A percentile compares a stretch with the other conserved stretches of the same genome.
phyloP scores from a whole-genome alignment of 108 stramenopile genomes.

The Phaeodactylum tricornutum region DNA sequence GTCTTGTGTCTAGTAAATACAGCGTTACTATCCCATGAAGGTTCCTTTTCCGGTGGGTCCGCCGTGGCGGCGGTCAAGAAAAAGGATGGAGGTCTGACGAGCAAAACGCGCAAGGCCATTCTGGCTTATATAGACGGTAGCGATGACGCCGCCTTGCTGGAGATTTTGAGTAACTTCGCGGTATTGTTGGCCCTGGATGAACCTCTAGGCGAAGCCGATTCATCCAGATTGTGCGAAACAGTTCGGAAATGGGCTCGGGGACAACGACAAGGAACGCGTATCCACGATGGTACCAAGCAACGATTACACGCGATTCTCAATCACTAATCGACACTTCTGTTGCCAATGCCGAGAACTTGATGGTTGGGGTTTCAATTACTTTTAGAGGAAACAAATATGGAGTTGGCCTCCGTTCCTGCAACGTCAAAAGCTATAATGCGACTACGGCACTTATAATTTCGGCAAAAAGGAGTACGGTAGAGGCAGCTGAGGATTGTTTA shows the following conservation, averaged over 20 bases:
- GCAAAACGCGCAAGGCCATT: conserved; percentile 64
- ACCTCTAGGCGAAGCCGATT: conserved; percentile 37
- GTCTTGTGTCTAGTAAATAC: conserved; percentile 77
- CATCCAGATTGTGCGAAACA: conserved; percentile 33
- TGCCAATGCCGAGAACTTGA: too few species aligned
- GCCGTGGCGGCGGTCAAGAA: conserved; percentile 36
- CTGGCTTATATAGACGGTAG: conserved; percentile 32
- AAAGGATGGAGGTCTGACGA: conserved; percentile 52
- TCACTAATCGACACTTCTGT: too few species aligned
- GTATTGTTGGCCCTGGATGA: conserved; percentile 49
- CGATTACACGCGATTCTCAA: too few species aligned
- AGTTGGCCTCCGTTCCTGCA: too few species aligned
- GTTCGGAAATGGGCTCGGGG: conserved; percentile 68
- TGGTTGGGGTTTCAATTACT: too few species aligned
- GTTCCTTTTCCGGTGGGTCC: conserved; percentile 34
- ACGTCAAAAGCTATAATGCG: too few species aligned
- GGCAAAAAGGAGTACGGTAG: too few species aligned
- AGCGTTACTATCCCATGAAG: conserved; percentile 64
- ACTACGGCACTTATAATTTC: too few species aligned
- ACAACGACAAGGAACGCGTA: conserved; percentile 58
- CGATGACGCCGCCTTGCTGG: conserved; percentile 16
- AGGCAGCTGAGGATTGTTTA: too few species aligned
- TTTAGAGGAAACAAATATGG: too few species aligned
- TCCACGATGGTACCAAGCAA: too few species aligned
- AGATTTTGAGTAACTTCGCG: conserved; percentile 62